Evolutionary conservation across 768 basidiomycete species (phyloP).

Genomic region (Trametes elegans): DNA sequence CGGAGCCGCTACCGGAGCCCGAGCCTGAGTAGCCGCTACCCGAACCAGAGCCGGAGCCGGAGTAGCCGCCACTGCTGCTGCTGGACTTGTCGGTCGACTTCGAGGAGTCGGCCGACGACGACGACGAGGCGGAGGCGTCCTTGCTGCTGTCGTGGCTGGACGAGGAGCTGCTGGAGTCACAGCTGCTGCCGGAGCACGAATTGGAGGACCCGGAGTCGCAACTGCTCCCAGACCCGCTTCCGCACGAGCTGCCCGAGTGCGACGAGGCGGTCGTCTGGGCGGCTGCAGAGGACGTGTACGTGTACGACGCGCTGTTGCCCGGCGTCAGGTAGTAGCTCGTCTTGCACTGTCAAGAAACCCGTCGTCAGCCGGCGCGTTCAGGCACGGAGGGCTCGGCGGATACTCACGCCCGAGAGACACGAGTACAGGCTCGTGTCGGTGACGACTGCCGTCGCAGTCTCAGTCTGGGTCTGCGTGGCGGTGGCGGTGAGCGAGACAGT

Average conservation of each 20-base stretch:
- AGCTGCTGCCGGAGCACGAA: constrained; percentile 4
- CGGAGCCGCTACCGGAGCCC: neutral
- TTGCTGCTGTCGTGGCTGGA: neutral
- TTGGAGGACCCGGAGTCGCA: neutral
- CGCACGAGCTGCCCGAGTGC: constrained; percentile 7
- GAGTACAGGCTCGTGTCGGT: constrained; percentile 35
- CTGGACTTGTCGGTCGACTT: too few species aligned
- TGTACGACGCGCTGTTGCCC: constrained; percentile 54
- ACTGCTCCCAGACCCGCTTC: too few species aligned
- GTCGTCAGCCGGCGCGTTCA: neutral
- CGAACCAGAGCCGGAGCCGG: neutral
- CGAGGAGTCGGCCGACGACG: too few species aligned
- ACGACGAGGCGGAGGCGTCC: too few species aligned
- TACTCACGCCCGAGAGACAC: constrained; percentile 14
- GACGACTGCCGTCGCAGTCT: constrained; percentile 40
- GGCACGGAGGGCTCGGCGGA: neutral
- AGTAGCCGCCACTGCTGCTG: neutral
- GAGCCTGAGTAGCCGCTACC: neutral
- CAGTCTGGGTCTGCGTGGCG: constrained; percentile 49
- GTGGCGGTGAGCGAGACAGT: constrained; percentile 41
- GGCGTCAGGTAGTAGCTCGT: constrained; percentile 48
- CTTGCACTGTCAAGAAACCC: constrained; percentile 48
- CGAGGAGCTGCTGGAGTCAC: neutral
- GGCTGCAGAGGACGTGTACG: constrained; percentile 28
- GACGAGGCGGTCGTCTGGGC: constrained; percentile 19